Evolutionary conservation across 2,329 filamentous ascomycete genomes (phyloP).

Genomic region (Diaporthe sp.): DNA sequence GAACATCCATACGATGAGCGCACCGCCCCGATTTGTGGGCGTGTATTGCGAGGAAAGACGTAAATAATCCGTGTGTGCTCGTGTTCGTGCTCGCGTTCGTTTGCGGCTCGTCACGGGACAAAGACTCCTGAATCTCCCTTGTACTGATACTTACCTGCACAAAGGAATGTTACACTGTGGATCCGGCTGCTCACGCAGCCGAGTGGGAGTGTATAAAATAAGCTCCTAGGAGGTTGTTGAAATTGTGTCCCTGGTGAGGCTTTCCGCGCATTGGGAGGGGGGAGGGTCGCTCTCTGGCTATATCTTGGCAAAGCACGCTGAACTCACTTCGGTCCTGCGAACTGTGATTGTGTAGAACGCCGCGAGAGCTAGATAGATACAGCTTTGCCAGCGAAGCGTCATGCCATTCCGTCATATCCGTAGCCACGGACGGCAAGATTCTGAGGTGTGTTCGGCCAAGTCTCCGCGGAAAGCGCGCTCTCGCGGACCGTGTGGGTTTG

Average conservation of each 20-base stretch:
- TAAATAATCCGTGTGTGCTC: neutral
- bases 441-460: neutral
- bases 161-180: neutral
- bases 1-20: neutral
- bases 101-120: neutral
- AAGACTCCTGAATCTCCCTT: neutral
- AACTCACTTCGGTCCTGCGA: too few relatives aligned
- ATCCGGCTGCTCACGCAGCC: conserved; percentile 1
- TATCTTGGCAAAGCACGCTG: neutral
- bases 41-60: neutral
- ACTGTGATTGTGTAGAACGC: neutral
- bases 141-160: neutral
- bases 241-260: neutral
- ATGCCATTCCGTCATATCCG: neutral
- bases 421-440: neutral
- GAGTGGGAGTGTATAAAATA: neutral
- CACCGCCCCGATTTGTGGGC: neutral
- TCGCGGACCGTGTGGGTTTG: neutral
- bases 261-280: neutral
- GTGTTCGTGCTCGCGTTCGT: conserved; percentile 3
- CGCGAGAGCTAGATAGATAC: neutral
- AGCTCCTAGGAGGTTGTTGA: neutral
- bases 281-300: neutral
- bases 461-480: neutral
- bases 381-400: neutral